Base-by-base conservation (phyloP, 1,284 basidiomycete species). In the Boletus calvinii region DNA sequence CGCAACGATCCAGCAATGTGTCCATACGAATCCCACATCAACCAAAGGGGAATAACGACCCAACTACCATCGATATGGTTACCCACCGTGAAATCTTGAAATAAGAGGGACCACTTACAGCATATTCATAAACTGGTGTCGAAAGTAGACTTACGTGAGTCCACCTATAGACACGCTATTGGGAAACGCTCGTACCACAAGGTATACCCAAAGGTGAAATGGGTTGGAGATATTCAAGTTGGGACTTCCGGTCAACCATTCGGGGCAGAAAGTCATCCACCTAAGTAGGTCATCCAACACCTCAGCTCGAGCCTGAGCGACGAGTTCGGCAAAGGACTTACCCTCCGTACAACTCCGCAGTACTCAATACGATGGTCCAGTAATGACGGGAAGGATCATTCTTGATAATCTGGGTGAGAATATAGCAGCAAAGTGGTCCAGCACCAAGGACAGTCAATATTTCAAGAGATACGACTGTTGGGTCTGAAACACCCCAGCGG, bases 231-330 rank as follows among this genome's bases (percentile, higher is more conserved):
- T 88, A 61, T 87, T 77, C 52, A 92, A 70, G 61, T 78, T 85
- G 1, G 83, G 81, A 59, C 81, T 87, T 31, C 87, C 89, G 1
- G 80, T 85, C 51, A 92, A 71, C 90, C 90, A 92, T 68, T 92
- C 88, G 1, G 89, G 90, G 62, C 82, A 84, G 71, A 91, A 91
- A 3, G 87, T 92, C 87, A 92, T 90, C 83, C 83, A 90, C 24
- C 86, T 87, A 48, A 29, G 22, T 87, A 48, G 29, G 22, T 36
- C 13, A 39, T 40, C 15, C 35, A 26, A 35, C 7, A 11, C 38
- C 3, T 56, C 24, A 42, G 18, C 43, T 13, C 17, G 36, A 10
- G 17, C 26, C 3, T 29, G 26, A 12, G 9, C 11, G 15, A 39
- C 17, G 0, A 37, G 10, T 32, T 17, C 2, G 45, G 53, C 17